These are phyloP conservation scores for Stenogyne calaminthoides DNA, from an alignment of 305 asterid genomes.

Conservation along the genomic window DNA sequence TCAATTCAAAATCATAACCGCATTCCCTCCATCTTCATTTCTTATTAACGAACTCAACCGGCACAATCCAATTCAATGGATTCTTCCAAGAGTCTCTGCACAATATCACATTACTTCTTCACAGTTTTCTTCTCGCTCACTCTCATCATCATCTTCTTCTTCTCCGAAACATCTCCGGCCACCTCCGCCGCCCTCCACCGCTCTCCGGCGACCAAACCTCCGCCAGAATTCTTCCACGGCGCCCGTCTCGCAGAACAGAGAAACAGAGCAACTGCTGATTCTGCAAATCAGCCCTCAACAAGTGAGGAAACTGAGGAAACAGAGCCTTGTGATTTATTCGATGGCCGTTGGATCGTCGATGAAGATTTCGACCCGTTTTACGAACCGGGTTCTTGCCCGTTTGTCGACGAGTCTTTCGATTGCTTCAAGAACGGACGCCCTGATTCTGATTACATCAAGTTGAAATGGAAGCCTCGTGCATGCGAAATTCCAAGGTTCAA, in stretches of 20 bases:
- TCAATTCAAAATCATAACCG: neutral
- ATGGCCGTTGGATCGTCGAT: constrained; percentile 50
- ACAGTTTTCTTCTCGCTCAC: constrained; percentile 39
- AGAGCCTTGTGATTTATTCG: constrained; percentile 51
- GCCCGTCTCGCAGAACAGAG: constrained; percentile 25
- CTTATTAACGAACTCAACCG: constrained; percentile 29
- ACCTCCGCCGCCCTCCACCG: constrained; percentile 27
- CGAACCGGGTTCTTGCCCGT: constrained; percentile 49
- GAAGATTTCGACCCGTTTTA: constrained; percentile 41
- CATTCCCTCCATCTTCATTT: constrained; percentile 14
- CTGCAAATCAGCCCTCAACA: too few relatives aligned
- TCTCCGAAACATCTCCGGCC: constrained; percentile 23
- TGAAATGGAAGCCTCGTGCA: constrained; percentile 54
- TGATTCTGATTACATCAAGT: constrained; percentile 49
- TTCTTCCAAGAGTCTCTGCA: constrained; percentile 38
- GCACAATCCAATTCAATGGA: constrained; percentile 35
- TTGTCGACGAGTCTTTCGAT: constrained; percentile 53
- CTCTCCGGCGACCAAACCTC: constrained; percentile 32
- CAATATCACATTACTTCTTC: constrained; percentile 36
- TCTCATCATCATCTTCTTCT: constrained; percentile 39
- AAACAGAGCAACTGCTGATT: neutral
- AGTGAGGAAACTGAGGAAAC: neutral
- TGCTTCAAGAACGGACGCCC: constrained; percentile 66
- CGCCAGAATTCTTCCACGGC: constrained; percentile 25
- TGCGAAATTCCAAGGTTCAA: constrained; percentile 55